A percentile compares a stretch with the other conserved stretches of the same genome.
Evolutionary conservation across 805 yeast genomes (phyloP).

Genomic region (Saccharomycopsis schoenii): DNA sequence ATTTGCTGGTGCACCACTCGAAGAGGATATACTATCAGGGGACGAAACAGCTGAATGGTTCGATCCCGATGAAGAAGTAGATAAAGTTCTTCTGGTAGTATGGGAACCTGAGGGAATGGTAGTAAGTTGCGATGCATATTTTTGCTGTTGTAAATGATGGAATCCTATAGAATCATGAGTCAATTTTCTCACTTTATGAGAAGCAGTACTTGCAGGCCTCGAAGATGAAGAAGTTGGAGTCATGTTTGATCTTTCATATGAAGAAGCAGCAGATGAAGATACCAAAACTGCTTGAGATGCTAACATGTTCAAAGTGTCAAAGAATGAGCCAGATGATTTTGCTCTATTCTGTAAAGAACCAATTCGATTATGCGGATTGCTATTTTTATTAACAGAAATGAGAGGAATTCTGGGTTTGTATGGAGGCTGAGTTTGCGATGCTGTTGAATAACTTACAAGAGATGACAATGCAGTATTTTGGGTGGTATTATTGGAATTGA

Average conservation of each 20-base stretch:
- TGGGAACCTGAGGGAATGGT: neutral
- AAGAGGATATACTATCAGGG: neutral
- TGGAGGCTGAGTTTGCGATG: neutral
- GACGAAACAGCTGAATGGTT: neutral
- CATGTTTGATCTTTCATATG: constrained; percentile 14
- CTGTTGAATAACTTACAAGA: neutral
- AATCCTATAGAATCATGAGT: neutral
- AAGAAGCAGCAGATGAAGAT: constrained; percentile 6
- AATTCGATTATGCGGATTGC: neutral
- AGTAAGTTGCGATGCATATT: neutral
- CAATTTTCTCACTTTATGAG: neutral
- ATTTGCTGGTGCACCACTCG: neutral
- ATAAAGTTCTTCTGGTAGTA: neutral
- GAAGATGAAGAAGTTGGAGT: neutral
- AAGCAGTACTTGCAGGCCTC: neutral
- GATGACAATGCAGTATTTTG: neutral
- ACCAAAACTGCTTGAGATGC: constrained; percentile 17
- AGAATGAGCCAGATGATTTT: neutral
- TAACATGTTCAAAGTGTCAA: constrained; percentile 17
- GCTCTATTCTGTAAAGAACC: neutral
- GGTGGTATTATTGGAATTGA: neutral
- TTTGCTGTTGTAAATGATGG: neutral
- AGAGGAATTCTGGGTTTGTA: neutral
- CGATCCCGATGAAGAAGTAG: neutral
- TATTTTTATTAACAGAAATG: neutral